Percentiles rank a stretch among this genome's conserved stretches.
phyloP scores from a whole-genome alignment of 306 rosid species.

The Fragaria ananassa region DNA sequence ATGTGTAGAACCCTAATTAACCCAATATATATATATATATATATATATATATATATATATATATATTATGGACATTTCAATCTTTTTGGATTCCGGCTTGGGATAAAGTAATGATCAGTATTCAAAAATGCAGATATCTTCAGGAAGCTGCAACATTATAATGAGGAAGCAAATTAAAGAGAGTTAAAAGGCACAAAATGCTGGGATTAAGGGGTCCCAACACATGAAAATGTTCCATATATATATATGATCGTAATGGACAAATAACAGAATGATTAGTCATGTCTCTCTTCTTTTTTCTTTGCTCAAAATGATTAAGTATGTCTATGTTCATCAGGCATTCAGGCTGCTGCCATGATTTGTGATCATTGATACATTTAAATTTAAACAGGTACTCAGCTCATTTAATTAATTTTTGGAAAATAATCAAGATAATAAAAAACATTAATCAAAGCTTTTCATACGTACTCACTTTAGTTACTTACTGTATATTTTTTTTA shows the following conservation, averaged over 20 bases:
- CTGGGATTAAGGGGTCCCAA: slow-evolving; percentile 29
- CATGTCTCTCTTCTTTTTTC: neutral
- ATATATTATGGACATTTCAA: neutral
- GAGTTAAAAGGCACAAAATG: slow-evolving; percentile 19
- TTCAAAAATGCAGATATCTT: neutral
- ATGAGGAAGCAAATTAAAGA: slow-evolving; percentile 5
- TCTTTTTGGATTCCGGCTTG: slow-evolving; percentile 20
- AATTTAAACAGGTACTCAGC: neutral
- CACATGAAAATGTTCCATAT: neutral
- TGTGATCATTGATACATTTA: neutral
- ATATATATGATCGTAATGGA: slow-evolving; percentile 6
- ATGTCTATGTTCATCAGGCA: neutral
- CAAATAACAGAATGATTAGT: slow-evolving; percentile 9
- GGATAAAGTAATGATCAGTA: neutral
- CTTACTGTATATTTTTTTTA: no score
- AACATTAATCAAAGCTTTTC: no score
- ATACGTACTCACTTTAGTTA: no score
- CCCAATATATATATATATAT: neutral
- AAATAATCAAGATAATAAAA: no score
- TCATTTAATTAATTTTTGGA: no score
- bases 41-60: neutral
- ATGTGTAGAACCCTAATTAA: neutral
- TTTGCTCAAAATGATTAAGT: neutral
- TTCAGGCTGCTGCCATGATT: neutral
- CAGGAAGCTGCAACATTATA: neutral